phyloP scores from a whole-genome alignment of 1,284 basidiomycete genomes.

The Cutaneotrichosporon daszewskae region DNA sequence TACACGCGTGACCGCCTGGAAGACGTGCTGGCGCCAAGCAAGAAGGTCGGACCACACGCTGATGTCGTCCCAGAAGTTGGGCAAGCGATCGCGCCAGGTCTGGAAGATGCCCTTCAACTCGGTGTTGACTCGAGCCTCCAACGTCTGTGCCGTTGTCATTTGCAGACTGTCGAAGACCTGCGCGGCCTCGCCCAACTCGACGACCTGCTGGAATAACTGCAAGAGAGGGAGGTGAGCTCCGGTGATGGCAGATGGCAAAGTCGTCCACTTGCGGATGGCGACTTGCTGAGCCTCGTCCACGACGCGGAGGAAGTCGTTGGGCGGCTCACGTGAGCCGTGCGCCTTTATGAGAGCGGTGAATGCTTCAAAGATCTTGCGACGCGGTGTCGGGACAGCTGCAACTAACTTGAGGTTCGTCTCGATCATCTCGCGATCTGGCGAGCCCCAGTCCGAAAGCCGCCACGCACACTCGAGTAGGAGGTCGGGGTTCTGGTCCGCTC shows the following conservation, averaged over 20 bases:
- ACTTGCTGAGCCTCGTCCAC: conserved; percentile 97
- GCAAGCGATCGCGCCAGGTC: conserved; percentile 94
- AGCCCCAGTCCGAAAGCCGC: conserved; percentile 87
- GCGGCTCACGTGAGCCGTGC: conserved; percentile 47
- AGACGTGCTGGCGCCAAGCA: conserved; percentile 89
- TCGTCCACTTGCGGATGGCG: conserved; percentile 92
- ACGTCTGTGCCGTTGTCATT: conserved; percentile 77
- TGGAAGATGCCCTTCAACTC: conserved; percentile 95
- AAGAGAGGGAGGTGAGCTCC: conserved; percentile 89
- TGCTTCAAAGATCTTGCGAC: conserved; percentile 91
- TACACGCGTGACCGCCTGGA: conserved; percentile 90
- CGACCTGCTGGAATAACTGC: conserved; percentile 98
- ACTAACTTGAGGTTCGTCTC: conserved; percentile 80
- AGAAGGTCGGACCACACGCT: conserved; percentile 98
- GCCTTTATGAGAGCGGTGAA: conserved; percentile 73
- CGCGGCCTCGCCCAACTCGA: conserved; percentile 93
- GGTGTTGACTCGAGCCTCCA: conserved; percentile 82
- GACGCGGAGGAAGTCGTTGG: conserved; percentile 69
- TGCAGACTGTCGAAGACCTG: conserved; percentile 89
- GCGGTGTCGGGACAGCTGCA: conserved; percentile 81
- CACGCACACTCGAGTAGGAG: conserved; percentile 92
- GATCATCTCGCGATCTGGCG: conserved; percentile 60
- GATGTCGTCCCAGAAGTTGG: conserved; percentile 96
- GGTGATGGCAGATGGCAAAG: conserved; percentile 77
- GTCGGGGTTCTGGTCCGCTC: conserved; percentile 85